Conservation (phyloP, 257 asterid genomes). For the Gynochthodes officinalis region DNA sequence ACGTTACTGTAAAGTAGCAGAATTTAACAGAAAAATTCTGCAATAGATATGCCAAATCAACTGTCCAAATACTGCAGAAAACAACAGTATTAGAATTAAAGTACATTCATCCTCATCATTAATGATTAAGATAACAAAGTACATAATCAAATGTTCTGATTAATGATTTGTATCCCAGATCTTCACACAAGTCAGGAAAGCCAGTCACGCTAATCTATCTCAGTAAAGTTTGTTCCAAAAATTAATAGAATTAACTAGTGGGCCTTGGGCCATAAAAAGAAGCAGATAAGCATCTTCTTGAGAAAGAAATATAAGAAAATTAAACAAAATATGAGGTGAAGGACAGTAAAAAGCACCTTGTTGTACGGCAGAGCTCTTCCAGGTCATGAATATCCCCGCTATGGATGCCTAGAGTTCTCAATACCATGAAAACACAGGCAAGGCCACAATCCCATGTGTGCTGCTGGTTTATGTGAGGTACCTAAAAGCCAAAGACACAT, state of each 20-base stretch:
- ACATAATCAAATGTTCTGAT: not conserved
- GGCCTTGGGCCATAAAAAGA: not conserved
- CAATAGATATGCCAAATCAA: conserved; percentile 94
- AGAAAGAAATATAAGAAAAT: not conserved
- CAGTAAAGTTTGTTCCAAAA: not conserved
- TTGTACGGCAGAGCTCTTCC: conserved; percentile 64
- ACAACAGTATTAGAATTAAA: conserved; percentile 16
- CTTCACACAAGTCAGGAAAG: not conserved
- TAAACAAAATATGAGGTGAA: not conserved
- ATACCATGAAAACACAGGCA: conserved; percentile 89
- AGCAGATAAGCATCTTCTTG: not conserved
- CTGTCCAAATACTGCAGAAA: conserved; percentile 86
- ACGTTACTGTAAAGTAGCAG: conserved; percentile 85
- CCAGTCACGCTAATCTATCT: not conserved
- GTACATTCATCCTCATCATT: not conserved
- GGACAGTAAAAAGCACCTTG: conserved; percentile 47
- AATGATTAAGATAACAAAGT: not conserved
- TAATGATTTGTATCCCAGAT: not conserved
- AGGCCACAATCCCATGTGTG: conserved; percentile 94
- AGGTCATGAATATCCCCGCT: conserved; percentile 51
- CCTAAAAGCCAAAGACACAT: conserved; percentile 39
- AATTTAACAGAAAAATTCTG: conserved; percentile 75
- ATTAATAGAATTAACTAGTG: not conserved
- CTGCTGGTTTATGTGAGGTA: conserved; percentile 82
- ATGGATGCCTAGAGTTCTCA: conserved; percentile 58